These are phyloP conservation scores for Xylaria multiplex DNA, from an alignment of 2,329 filamentous ascomycete species.

Conservation along the genomic window DNA sequence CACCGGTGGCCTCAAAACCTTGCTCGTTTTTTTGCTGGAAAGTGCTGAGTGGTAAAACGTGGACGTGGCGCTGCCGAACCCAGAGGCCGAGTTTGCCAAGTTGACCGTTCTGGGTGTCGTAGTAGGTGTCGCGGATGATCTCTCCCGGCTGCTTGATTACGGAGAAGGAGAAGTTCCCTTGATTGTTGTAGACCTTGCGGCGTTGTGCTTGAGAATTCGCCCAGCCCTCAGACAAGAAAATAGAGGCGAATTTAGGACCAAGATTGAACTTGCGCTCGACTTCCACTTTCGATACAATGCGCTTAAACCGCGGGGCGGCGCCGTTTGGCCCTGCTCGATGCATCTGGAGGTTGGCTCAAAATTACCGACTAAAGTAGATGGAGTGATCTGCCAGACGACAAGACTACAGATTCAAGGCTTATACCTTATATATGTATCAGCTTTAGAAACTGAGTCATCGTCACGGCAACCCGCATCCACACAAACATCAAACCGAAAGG, in stretches of 20 bases:
- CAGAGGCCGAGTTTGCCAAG: slow-evolving; percentile 36
- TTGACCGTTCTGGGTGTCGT: slow-evolving; percentile 34
- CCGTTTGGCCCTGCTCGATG: slow-evolving; percentile 17
- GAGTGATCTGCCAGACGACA: too few relatives aligned
- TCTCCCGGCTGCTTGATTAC: slow-evolving; percentile 6
- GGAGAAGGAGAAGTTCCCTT: slow-evolving; percentile 11
- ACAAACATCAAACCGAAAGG: neutral
- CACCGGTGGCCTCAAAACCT: neutral
- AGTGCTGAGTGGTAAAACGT: neutral
- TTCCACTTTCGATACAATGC: slow-evolving; percentile 38
- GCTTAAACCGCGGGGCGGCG: slow-evolving; percentile 22
- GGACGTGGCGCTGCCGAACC: slow-evolving; percentile 34
- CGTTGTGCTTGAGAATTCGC: neutral
- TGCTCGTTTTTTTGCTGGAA: neutral
- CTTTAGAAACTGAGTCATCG: neutral
- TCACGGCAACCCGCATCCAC: neutral
- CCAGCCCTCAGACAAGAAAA: slow-evolving; percentile 8
- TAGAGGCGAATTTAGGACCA: slow-evolving; percentile 32
- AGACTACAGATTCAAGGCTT: neutral
- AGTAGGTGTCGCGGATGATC: slow-evolving; percentile 39
- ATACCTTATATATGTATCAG: neutral
- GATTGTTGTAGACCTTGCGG: neutral
- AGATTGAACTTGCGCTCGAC: slow-evolving; percentile 40
- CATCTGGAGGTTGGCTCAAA: neutral
- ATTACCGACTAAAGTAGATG: neutral